These are phyloP conservation scores for Capillidium rhysosporum DNA, from an alignment of 371 early-diverging fungal genomes.

Conservation along the genomic window DNA sequence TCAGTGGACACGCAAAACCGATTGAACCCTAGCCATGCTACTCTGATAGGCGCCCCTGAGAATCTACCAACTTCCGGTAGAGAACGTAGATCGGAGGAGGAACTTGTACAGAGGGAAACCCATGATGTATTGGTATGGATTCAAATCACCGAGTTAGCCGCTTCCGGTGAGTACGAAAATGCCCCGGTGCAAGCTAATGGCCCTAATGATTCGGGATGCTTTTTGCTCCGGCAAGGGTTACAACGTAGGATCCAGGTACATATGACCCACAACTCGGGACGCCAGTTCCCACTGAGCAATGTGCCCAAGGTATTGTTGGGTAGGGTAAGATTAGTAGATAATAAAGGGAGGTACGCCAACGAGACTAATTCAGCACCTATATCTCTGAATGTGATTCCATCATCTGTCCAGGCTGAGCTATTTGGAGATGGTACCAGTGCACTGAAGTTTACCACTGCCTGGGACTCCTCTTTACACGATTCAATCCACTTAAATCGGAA, in stretches of 20 bases:
- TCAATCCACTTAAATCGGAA: constrained; percentile 44
- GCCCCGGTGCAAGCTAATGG: constrained; percentile 36
- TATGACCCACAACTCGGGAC: constrained; percentile 54
- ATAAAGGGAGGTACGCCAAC: constrained; percentile 22
- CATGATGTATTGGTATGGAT: constrained; percentile 50
- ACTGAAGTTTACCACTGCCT: constrained; percentile 33
- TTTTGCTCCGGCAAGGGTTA: constrained; percentile 61
- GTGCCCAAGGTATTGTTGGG: constrained; percentile 37
- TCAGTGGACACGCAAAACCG: neutral
- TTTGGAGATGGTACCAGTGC: constrained; percentile 38
- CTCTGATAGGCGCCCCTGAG: constrained; percentile 2
- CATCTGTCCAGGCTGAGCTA: constrained; percentile 20
- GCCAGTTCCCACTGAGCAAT: constrained; percentile 36
- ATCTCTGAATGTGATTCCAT: neutral
- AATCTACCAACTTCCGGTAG: constrained; percentile 10
- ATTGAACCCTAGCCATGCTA: neutral
- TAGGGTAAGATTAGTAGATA: constrained; percentile 36
- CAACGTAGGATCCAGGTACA: constrained; percentile 54
- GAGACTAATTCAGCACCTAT: neutral
- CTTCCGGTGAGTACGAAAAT: constrained; percentile 48
- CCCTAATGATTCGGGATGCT: constrained; percentile 35
- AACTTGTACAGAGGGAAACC: constrained; percentile 33
- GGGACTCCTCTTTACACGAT: constrained; percentile 74
- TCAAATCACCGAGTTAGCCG: constrained; percentile 37
- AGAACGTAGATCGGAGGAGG: constrained; percentile 41